Conservation (phyloP, 495 filamentous ascomycete species). For the Aspergillus cavernicola region DNA sequence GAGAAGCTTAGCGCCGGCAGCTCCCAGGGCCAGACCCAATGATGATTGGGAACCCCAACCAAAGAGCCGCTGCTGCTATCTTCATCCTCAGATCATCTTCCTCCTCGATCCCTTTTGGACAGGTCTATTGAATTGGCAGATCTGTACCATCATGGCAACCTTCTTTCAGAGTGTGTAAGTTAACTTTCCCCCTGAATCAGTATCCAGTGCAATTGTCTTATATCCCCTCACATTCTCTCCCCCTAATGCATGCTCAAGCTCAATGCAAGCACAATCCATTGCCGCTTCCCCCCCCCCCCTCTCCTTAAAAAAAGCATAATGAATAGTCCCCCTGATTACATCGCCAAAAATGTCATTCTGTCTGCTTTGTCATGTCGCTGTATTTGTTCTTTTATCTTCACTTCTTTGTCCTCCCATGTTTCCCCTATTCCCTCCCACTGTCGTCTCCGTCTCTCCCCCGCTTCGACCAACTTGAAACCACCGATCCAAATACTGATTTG, state of each 20-base stretch:
- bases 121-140: constrained; percentile 1
- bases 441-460: constrained; percentile 19
- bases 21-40: constrained; percentile 27
- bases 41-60: constrained; percentile 13
- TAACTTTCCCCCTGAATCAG: constrained; percentile 4
- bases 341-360: neutral
- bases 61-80: constrained; percentile 6
- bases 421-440: constrained; percentile 4
- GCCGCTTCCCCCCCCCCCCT: constrained; percentile 1
- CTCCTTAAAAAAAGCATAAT: constrained; percentile 12
- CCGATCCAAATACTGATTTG: constrained; percentile 32
- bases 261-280: constrained; percentile 10
- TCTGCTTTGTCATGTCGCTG: neutral
- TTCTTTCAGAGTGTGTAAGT: constrained; percentile 81
- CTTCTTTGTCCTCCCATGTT: neutral
- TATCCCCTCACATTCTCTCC: constrained; percentile 11
- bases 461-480: constrained; percentile 44
- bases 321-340: constrained; percentile 8
- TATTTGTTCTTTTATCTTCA: neutral
- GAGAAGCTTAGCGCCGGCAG: constrained; percentile 21
- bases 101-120: constrained; percentile 19
- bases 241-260: constrained; percentile 16
- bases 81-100: constrained; percentile 8
- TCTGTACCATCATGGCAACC: constrained; percentile 58
- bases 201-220: constrained; percentile 13